A percentile compares a stretch with the other conserved stretches of the same genome.
phyloP scores from a whole-genome alignment of 2,329 filamentous ascomycete species.

The Drechslerella dactyloides region DNA sequence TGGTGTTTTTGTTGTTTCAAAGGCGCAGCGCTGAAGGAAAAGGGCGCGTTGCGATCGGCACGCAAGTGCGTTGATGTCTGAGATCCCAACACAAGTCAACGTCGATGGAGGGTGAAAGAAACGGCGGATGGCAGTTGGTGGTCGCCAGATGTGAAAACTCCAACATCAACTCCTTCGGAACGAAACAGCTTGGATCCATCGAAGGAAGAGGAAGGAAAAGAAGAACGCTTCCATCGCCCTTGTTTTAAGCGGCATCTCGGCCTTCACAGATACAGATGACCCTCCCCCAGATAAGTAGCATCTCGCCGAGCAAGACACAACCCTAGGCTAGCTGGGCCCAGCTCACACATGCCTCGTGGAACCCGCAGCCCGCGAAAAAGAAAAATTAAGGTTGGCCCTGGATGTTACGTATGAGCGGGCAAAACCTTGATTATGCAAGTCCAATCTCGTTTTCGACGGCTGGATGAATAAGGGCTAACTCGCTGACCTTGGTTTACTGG shows the following conservation, averaged over 20 bases:
- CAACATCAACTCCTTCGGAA: background rate
- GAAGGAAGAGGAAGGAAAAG: background rate
- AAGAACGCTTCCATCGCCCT: background rate
- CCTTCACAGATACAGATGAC: background rate
- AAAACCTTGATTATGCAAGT: constrained; percentile 44
- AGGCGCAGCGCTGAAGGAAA: too few relatives aligned
- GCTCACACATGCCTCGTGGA: constrained; percentile 43
- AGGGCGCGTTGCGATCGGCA: background rate
- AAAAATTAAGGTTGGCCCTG: constrained; percentile 32
- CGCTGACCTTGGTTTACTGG: background rate
- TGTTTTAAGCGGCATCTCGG: background rate
- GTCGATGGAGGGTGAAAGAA: background rate
- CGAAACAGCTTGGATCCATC: background rate
- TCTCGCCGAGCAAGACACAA: constrained; percentile 9
- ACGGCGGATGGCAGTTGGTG: too few relatives aligned
- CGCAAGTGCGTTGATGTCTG: background rate
- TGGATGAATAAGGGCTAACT: background rate
- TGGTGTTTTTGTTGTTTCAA: too few relatives aligned
- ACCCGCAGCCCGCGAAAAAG: constrained; percentile 28
- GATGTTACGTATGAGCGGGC: constrained; percentile 11
- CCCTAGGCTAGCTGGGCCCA: constrained; percentile 11
- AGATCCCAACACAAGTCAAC: background rate
- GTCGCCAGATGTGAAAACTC: background rate
- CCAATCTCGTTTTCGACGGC: constrained; percentile 8
- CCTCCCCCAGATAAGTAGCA: background rate